Conservation (phyloP, 805 yeast species). For the Metschnikowia dekortorum region DNA sequence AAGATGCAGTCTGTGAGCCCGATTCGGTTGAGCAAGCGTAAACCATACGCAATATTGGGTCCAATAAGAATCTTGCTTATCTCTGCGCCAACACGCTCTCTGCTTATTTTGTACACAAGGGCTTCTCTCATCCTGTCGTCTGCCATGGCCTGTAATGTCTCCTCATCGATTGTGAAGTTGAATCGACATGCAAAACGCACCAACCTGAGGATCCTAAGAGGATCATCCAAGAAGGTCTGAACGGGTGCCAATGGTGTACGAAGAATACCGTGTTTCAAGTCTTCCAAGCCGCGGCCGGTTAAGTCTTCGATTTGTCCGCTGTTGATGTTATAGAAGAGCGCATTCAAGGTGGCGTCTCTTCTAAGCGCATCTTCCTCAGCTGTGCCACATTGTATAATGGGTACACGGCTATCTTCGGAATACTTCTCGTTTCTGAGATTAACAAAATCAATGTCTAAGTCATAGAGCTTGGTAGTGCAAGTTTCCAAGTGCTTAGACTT, state of each 20-base stretch:
- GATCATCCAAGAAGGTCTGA: slow-evolving; percentile 90
- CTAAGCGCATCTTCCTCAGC: slow-evolving; percentile 88
- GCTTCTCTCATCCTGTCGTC: slow-evolving; percentile 52
- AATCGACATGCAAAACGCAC: slow-evolving; percentile 83
- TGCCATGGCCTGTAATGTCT: slow-evolving; percentile 62
- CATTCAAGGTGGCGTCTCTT: slow-evolving; percentile 93
- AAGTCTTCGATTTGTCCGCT: slow-evolving; percentile 74
- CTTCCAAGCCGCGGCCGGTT: slow-evolving; percentile 71
- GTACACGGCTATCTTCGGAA: slow-evolving; percentile 81
- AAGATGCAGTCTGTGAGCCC: slow-evolving; percentile 59
- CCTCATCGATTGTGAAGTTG: slow-evolving; percentile 57
- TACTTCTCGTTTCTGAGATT: slow-evolving; percentile 86
- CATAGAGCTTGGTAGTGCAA: slow-evolving; percentile 83
- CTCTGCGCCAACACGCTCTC: slow-evolving; percentile 89
- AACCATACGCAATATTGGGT: slow-evolving; percentile 57
- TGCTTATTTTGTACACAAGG: slow-evolving; percentile 68
- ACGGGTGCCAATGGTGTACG: slow-evolving; percentile 86
- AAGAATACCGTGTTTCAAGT: slow-evolving; percentile 63
- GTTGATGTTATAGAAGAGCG: slow-evolving; percentile 80
- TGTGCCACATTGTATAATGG: slow-evolving; percentile 77
- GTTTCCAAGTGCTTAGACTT: slow-evolving; percentile 96
- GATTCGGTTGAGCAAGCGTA: slow-evolving; percentile 52
- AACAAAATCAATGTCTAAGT: slow-evolving; percentile 88
- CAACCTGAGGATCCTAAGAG: slow-evolving; percentile 80
- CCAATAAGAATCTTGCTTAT: slow-evolving; percentile 72